These are phyloP conservation scores for Colletotrichum magnum DNA, from an alignment of 2,329 filamentous ascomycete species.

Conservation along the genomic window DNA sequence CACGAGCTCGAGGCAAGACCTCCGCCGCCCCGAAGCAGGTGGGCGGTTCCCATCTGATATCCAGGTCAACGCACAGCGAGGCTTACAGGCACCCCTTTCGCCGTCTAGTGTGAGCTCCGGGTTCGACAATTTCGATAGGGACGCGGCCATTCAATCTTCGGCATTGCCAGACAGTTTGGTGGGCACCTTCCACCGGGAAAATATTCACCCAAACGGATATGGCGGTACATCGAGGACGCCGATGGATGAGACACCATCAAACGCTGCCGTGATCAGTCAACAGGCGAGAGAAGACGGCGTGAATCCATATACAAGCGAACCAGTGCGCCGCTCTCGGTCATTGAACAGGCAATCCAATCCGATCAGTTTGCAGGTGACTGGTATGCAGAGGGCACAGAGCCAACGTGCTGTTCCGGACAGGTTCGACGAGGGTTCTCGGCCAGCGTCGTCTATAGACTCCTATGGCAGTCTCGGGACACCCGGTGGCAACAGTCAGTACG, in stretches of 20 bases:
- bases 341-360: constrained; percentile 10
- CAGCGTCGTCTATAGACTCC: neutral
- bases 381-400: constrained; percentile 27
- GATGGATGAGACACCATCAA: constrained; percentile 64
- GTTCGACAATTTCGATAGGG: constrained; percentile 63
- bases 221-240: constrained; percentile 61
- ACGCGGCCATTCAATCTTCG: constrained; percentile 71
- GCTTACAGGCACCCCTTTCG: constrained; percentile 84
- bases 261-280: constrained; percentile 64
- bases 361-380: constrained; percentile 8
- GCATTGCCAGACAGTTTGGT: constrained; percentile 57
- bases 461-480: constrained; percentile 29
- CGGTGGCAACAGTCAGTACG: constrained; percentile 38
- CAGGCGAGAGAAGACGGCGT: constrained; percentile 68
- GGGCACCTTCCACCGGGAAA: neutral
- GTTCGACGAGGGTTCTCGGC: neutral
- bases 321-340: constrained; percentile 46
- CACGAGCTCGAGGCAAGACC: constrained; percentile 64
- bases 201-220: constrained; percentile 52
- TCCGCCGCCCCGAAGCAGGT: constrained; percentile 87
- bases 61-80: constrained; percentile 82
- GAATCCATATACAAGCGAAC: constrained; percentile 69
- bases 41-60: constrained; percentile 97
- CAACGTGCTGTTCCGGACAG: constrained; percentile 1
- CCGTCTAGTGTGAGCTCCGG: constrained; percentile 87